These are phyloP conservation scores for Trichoderma aggressivum DNA, from an alignment of 2,329 filamentous ascomycete species.

Conservation along the genomic window DNA sequence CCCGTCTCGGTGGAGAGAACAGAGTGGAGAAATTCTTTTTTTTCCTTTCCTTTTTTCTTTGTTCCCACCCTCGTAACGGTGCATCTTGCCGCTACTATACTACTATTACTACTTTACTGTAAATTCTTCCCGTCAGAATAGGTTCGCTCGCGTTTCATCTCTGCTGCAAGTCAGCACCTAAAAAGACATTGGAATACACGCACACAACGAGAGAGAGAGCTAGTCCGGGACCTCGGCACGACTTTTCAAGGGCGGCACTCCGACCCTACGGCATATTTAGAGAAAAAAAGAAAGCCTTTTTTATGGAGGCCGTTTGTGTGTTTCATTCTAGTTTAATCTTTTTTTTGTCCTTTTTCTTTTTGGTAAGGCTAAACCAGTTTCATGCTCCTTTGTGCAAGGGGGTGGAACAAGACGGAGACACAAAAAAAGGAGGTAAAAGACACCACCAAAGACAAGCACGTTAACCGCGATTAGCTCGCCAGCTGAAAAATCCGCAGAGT, in stretches of 20 bases:
- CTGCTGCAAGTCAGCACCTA: conserved; percentile 13
- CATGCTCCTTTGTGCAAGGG: not conserved
- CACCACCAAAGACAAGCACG: not conserved
- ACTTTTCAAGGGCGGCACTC: not conserved
- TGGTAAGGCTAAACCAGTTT: not conserved
- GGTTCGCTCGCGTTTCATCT: conserved; percentile 6
- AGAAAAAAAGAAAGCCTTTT: not conserved
- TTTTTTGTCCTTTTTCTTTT: not conserved
- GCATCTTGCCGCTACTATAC: not conserved
- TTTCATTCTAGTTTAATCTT: not conserved
- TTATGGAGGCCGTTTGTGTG: not conserved
- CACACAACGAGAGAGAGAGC: not conserved
- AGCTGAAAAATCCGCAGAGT: not conserved
- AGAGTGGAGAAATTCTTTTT: not conserved
- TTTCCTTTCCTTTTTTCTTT: not conserved
- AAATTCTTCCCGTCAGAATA: not conserved
- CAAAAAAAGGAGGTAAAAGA: not conserved
- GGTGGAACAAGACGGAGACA: not conserved
- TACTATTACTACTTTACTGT: no score
- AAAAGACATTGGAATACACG: not conserved
- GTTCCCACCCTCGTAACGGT: not conserved
- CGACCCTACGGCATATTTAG: not conserved
- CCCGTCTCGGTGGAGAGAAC: not conserved
- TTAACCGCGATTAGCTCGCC: not conserved
- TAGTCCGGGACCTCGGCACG: conserved; percentile 8